Evolutionary conservation across 169 alveolate species (phyloP), one percentile per base, ranked within the genome.

Genomic region (Cryptosporidium baileyi): DNA sequence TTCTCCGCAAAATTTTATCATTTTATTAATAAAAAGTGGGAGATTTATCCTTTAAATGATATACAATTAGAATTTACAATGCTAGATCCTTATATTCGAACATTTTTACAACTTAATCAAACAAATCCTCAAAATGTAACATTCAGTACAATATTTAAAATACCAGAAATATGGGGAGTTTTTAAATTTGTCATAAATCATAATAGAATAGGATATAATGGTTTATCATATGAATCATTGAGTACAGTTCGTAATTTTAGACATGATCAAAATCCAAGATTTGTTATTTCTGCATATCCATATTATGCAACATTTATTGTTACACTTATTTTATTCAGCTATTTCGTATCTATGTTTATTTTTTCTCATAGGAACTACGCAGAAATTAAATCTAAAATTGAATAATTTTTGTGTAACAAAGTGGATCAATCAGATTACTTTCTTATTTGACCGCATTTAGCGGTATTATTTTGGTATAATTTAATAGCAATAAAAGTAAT

Each of bases 41-140:
- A 51, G 38, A 24, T 24, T 13, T 74, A 74, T 19, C 32, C 41
- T 8, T 54, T 28, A 4, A 32, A 74, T 17, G 85, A 74, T 32
- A 74, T 74, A 26, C 85, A 74, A 74, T 40, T 74, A 3, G 85
- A 74, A 51, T 74, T 74, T 30, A 74, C 85, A 17, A 74, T 74
- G 85, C 26, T 74, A 57, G 67, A 74, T 9, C 85, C 85, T 8
- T 74, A 74, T 34, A 34, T 74, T 22, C 65, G 85, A 34, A 40
- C 57, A 34, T 51, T 19, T 19, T 45, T 74, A 41, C 60, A 54
- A 22, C 40, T n/a, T 22, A 74, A 36, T 38, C 51, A 45, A 3
- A 34, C 57, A 61, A 54, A 74, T 6, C 11, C 54, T 0, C 17
- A 11, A 19, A 26, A 28, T 1, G 24, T 67, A 36, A 54, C 67